Evolutionary conservation across 1,139 yeast species (phyloP), one percentile per base, ranked within the genome.

Genomic region (Yamadazyma sp.): DNA sequence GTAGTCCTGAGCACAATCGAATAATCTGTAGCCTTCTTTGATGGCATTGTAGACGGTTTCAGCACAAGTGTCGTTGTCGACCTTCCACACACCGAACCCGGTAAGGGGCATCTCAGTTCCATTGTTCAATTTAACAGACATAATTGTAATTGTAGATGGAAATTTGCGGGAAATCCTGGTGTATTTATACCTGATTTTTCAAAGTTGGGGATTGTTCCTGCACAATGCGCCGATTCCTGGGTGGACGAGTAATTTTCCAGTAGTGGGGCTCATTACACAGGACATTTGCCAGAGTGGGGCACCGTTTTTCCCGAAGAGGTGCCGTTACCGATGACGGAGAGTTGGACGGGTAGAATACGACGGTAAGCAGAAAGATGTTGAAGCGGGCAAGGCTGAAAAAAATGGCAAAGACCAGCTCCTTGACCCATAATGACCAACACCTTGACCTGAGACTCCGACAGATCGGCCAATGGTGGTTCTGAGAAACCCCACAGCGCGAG

Each of bases 1-100:
- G 58, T 85, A 85, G 57, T 83, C 90, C 57, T 76, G 73, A 36
- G 92, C 94, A 53, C 87, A 86, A 54, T 83, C 90, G 48, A 83
- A 81, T 45, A 81, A 64, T 61, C 92, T 74, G 70, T 85, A 85
- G 9, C 94, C 94, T 15, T 68, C 65, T 56, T 80, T 79, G 52
- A 81, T 80, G 46, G 86, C 87, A 35, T 79, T 73, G 67, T 79
- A 80, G 44, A 81, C 75, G 44, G 76, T 78, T 37, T 73, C 76
- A 26, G 84, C 80, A 44, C 82, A 78, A 31, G 73, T 70, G 17
- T 62, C 72, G 31, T 72, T 70, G 52, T 77, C 72, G 48, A 81
- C 76, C 55, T 81, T 81, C 87, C 87, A 81, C 59, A 81, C 76
- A 32, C 86, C 86, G 46, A 79, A 67, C 37, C 87, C 86, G 47